A percentile compares a stretch with the other conserved stretches of the same genome.
Evolutionary conservation across 2,329 filamentous ascomycete genomes (phyloP).

Genomic region (Penicillium sp.): DNA sequence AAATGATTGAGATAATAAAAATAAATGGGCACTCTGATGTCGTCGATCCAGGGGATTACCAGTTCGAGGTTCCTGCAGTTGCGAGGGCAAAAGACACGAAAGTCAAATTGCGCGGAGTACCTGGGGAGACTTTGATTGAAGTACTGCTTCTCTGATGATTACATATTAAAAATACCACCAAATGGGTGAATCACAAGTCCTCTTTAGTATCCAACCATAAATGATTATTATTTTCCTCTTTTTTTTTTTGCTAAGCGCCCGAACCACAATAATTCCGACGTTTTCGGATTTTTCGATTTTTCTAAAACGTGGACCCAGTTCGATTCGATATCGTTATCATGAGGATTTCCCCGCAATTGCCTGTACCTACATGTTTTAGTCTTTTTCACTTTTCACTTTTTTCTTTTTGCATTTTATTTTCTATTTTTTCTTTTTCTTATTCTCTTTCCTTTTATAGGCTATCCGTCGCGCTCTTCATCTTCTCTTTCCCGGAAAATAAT

Average conservation of each 20-base stretch:
- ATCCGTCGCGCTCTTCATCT: neutral
- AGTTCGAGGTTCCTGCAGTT: conserved; percentile 26
- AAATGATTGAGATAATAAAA: too few relatives aligned
- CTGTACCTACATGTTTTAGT: conserved; percentile 5
- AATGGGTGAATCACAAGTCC: neutral
- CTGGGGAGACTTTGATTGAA: neutral
- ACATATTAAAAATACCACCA: neutral
- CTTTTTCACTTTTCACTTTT: neutral
- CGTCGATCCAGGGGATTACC: conserved; percentile 16
- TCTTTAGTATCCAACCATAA: too few relatives aligned
- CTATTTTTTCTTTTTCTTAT: neutral
- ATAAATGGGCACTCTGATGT: neutral
- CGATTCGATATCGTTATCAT: neutral
- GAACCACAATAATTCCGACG: conserved; percentile 24
- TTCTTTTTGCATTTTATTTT: too few relatives aligned
- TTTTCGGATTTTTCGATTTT: neutral
- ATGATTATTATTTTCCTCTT: conserved; percentile 12
- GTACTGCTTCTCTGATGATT: neutral
- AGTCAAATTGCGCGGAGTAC: neutral
- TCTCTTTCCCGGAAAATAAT: neutral
- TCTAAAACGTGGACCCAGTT: conserved; percentile 1
- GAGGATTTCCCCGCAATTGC: conserved; percentile 14
- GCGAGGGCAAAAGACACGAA: neutral
- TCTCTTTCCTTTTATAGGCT: neutral
- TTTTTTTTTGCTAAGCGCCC: conserved; percentile 26